Conservation (phyloP, 2,329 filamentous ascomycete species). For the Colletotrichum sp. region DNA sequence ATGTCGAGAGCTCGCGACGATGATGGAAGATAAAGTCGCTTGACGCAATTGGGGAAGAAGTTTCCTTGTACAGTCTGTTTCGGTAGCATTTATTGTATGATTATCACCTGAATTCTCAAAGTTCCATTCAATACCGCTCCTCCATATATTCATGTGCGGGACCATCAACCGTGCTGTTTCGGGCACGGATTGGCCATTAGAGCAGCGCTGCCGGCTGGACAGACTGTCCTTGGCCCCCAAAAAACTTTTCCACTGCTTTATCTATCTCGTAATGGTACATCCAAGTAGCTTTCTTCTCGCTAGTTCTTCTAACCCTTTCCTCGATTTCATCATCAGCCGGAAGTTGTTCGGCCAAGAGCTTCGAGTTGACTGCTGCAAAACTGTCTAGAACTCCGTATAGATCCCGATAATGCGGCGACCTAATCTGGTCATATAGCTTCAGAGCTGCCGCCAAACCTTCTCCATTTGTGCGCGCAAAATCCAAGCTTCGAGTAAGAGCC, state of each 20-base stretch:
- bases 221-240: background rate
- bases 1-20: background rate
- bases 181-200: background rate
- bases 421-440: conserved; percentile 28
- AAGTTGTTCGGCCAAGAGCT: conserved; percentile 21
- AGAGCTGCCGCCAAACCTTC: conserved; percentile 24
- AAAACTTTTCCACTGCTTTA: background rate
- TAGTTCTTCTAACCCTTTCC: conserved; percentile 23
- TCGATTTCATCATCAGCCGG: conserved; percentile 28
- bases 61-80: accelerated
- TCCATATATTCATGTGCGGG: accelerated
- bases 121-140: accelerated
- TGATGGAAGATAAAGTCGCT: background rate
- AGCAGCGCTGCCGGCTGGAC: background rate
- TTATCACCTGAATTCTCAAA: background rate
- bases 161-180: accelerated
- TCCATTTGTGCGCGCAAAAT: conserved; percentile 25
- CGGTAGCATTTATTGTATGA: background rate
- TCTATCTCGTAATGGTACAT: conserved; percentile 31
- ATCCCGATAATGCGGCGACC: conserved; percentile 31
- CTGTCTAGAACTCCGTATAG: conserved; percentile 29
- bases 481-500: conserved; percentile 25
- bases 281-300: conserved; percentile 26
- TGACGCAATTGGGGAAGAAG: accelerated
- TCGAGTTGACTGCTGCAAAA: conserved; percentile 22